These are phyloP conservation scores for Ceratobasidium papillatum DNA, from an alignment of 1,284 basidiomycete genomes.

Conservation along the genomic window DNA sequence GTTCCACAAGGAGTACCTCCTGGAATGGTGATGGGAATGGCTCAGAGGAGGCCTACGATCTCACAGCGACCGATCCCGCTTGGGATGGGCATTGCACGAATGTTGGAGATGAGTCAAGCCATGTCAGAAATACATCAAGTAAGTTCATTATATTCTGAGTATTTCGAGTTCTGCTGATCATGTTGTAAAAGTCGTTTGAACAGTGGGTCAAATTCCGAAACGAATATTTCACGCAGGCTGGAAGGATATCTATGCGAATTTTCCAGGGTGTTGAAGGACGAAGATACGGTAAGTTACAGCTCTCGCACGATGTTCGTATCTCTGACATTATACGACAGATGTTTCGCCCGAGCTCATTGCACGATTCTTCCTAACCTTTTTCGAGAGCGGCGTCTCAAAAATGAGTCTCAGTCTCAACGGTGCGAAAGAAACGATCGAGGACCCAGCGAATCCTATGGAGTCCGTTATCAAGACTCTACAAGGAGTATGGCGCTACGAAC, in stretches of 20 bases:
- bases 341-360: conserved; percentile 28
- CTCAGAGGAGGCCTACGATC: not conserved
- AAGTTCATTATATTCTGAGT: not conserved
- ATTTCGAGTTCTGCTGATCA: not conserved
- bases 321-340: not conserved
- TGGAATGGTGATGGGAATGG: conserved; percentile 1
- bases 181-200: not conserved
- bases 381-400: conserved; percentile 21
- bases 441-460: not conserved
- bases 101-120: conserved; percentile 27
- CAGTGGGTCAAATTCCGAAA: conserved; percentile 25
- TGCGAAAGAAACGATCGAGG: conserved; percentile 4
- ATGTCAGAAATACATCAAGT: conserved; percentile 1
- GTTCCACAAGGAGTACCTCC: not conserved
- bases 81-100: conserved; percentile 14
- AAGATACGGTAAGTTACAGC: conserved; percentile 12
- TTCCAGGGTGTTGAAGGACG: conserved; percentile 32
- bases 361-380: conserved; percentile 27
- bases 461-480: not conserved
- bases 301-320: not conserved
- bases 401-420: conserved; percentile 24
- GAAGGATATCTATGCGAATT: conserved; percentile 14
- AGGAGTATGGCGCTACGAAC: conserved; percentile 30
- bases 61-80: not conserved
- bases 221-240: conserved; percentile 1